Percentiles rank a stretch among this genome's conserved stretches.
These are phyloP conservation scores for Yarrowia osloensis DNA, from an alignment of 805 yeast genomes.

Conservation along the genomic window DNA sequence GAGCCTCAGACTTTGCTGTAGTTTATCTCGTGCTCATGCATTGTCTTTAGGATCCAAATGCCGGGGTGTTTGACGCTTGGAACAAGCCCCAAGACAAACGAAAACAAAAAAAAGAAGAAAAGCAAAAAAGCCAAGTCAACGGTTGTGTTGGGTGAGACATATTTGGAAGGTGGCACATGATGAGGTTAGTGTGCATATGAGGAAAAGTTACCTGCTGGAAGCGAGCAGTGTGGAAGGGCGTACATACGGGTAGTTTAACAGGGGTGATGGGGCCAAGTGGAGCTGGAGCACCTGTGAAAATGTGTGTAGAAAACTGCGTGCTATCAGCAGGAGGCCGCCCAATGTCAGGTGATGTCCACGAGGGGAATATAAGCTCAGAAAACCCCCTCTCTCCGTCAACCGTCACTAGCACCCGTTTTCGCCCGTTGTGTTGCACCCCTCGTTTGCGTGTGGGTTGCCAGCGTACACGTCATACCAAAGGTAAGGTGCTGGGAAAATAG, in stretches of 20 bases:
- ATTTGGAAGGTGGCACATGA: slow-evolving; percentile 24
- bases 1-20: too few relatives aligned
- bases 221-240: background rate
- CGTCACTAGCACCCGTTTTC: slow-evolving; percentile 1
- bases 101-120: background rate
- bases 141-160: slow-evolving; percentile 29
- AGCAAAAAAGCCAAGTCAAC: background rate
- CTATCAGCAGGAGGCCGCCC: too few relatives aligned
- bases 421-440: background rate
- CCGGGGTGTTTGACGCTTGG: background rate
- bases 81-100: background rate
- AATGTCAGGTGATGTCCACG: too few relatives aligned
- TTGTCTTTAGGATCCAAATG: background rate
- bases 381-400: too few relatives aligned
- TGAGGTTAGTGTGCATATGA: slow-evolving; percentile 14
- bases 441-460: background rate
- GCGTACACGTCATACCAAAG: slow-evolving; percentile 19
- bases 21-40: too few relatives aligned
- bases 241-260: too few relatives aligned
- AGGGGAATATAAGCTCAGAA: too few relatives aligned
- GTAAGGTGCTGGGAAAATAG: background rate
- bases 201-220: background rate
- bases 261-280: background rate
- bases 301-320: too few relatives aligned
- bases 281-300: too few relatives aligned